A percentile compares a stretch with the other conserved stretches of the same genome.
phyloP scores from a whole-genome alignment of 2,329 filamentous ascomycete species.

The Verticillium dahliae region DNA sequence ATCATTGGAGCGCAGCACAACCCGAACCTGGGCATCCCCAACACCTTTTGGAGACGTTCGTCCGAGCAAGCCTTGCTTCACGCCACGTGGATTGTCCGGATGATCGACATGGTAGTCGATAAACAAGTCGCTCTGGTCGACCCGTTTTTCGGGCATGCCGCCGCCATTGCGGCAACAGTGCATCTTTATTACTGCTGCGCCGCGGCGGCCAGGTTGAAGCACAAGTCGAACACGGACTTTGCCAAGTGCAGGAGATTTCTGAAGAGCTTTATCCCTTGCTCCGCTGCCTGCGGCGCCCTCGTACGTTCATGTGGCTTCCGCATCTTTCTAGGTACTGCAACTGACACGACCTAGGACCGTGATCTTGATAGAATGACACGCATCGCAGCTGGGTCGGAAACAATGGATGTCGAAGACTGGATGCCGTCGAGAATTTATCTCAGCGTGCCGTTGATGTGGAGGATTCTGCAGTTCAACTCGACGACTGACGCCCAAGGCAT shows the following conservation, averaged over 20 bases:
- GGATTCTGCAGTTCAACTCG: conserved; percentile 41
- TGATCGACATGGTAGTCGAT: conserved; percentile 47
- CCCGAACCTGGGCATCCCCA: conserved; percentile 42
- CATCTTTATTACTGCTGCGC: conserved; percentile 48
- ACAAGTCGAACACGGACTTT: conserved; percentile 45
- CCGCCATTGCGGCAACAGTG: conserved; percentile 45
- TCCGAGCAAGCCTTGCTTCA: conserved; percentile 44
- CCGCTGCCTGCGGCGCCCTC: conserved; percentile 36
- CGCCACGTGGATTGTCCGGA: conserved; percentile 45
- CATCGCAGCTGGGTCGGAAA: conserved; percentile 41
- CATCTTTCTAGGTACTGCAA: not conserved
- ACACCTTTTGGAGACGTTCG: conserved; percentile 46
- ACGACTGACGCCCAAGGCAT: conserved; percentile 26
- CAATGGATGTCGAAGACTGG: conserved; percentile 42
- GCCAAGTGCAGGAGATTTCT: conserved; percentile 42
- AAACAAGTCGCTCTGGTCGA: conserved; percentile 41
- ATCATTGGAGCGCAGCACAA: conserved; percentile 45
- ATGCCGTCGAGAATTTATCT: conserved; percentile 46
- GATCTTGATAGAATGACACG: conserved; percentile 41
- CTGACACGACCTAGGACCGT: conserved; percentile 27
- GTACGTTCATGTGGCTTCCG: conserved; percentile 21
- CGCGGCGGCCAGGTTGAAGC: conserved; percentile 37
- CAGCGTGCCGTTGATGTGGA: conserved; percentile 46
- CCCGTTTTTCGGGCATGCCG: conserved; percentile 44
- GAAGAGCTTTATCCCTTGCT: conserved; percentile 39